These are phyloP conservation scores for Phlebopus sp. DNA, from an alignment of 1,284 basidiomycete genomes.

Conservation along the genomic window DNA sequence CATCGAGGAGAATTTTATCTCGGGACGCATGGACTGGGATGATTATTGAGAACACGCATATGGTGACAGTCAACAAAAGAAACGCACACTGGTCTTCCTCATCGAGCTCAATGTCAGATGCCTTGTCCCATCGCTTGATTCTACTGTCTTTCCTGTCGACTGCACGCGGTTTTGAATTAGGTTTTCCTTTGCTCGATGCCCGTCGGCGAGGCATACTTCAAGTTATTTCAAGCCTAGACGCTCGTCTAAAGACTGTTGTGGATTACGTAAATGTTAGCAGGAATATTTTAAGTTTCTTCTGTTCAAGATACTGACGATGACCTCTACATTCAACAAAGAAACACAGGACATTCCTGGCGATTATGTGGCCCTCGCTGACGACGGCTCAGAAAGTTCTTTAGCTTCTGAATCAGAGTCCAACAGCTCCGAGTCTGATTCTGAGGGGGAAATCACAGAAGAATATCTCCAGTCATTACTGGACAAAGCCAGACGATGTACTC, in stretches of 20 bases:
- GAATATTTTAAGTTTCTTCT: no score
- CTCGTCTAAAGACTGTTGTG: neutral
- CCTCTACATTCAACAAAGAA: constrained; percentile 36
- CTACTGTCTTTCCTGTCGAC: constrained; percentile 49
- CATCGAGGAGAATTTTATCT: constrained; percentile 79
- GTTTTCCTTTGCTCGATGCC: constrained; percentile 16
- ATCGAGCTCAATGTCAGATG: constrained; percentile 67
- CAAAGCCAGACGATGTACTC: constrained; percentile 54
- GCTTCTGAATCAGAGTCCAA: constrained; percentile 34
- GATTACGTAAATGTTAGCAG: neutral
- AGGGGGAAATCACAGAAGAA: constrained; percentile 51
- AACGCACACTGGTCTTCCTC: constrained; percentile 73
- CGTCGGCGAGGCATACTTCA: constrained; percentile 28
- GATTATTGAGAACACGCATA: neutral
- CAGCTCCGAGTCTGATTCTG: constrained; percentile 35
- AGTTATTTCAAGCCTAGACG: no score
- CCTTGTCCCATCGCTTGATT: constrained; percentile 62
- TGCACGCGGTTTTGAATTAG: constrained; percentile 37
- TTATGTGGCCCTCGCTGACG: constrained; percentile 4
- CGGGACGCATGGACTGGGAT: constrained; percentile 61
- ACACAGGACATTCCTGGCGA: constrained; percentile 38
- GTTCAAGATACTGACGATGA: constrained; percentile 16
- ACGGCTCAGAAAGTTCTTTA: constrained; percentile 22
- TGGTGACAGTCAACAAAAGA: constrained; percentile 1
- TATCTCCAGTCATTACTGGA: constrained; percentile 64